Evolutionary conservation across 331 rosid species (phyloP).

Genomic region (Telfairia occidentalis): DNA sequence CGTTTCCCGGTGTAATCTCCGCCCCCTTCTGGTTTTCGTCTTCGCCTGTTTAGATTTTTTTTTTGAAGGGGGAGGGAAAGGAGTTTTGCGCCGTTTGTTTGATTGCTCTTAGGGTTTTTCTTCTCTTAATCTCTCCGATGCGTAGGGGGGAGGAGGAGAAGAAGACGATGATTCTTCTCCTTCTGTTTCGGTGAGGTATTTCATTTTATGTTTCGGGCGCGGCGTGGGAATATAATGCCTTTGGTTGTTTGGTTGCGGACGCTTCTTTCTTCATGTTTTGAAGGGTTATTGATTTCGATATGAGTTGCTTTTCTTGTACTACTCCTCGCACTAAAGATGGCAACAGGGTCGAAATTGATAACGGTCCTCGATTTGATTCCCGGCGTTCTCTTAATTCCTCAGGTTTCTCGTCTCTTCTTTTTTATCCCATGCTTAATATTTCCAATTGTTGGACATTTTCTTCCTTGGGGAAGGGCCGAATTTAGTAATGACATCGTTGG

Average conservation of each 20-base stretch:
- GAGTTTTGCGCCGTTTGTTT: neutral
- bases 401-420: conserved; percentile 23
- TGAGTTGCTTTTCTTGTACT: conserved; percentile 76
- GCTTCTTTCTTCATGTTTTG: neutral
- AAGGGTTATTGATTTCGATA: conserved; percentile 12
- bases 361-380: conserved; percentile 39
- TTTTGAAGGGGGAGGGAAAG: neutral
- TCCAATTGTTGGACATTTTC: neutral
- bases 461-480: neutral
- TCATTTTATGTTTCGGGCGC: neutral
- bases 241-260: neutral
- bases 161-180: neutral
- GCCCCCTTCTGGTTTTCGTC: neutral
- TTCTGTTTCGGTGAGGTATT: neutral
- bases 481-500: neutral
- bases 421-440: neutral
- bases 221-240: neutral
- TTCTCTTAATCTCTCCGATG: conserved; percentile 8
- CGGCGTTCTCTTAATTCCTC: conserved; percentile 14
- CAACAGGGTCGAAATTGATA: conserved; percentile 55
- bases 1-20: neutral
- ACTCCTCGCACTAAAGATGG: conserved; percentile 49
- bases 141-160: conserved; percentile 11
- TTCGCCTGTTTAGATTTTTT: neutral
- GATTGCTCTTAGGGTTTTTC: neutral